Evolutionary conservation across 1,284 basidiomycete genomes (phyloP).

Genomic region (Microbotryum scabiosae): DNA sequence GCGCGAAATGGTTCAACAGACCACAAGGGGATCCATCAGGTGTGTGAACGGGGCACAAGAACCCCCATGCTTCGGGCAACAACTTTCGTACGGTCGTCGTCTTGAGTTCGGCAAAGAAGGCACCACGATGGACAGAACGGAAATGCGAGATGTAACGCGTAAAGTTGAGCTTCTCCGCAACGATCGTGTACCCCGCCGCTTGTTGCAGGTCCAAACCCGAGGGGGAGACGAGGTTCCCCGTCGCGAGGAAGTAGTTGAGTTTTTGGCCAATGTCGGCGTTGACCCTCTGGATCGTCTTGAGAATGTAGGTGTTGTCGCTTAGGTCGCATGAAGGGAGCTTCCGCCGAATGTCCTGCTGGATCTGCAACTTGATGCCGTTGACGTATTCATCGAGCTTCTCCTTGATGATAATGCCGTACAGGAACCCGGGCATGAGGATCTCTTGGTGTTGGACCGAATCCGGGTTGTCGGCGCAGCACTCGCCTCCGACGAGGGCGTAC

Average conservation of each 20-base stretch:
- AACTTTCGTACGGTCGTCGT: conserved; percentile 97
- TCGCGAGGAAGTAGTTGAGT: conserved; percentile 91
- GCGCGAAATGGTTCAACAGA: conserved; percentile 91
- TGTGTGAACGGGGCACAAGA: conserved; percentile 97
- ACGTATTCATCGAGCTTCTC: conserved; percentile 90
- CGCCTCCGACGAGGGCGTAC: conserved; percentile 81
- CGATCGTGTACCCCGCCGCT: conserved; percentile 93
- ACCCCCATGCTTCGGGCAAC: conserved; percentile 97
- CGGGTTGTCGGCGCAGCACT: conserved; percentile 90
- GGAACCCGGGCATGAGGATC: conserved; percentile 82
- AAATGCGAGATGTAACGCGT: conserved; percentile 98
- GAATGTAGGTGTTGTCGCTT: conserved; percentile 74
- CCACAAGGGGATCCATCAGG: conserved; percentile 98
- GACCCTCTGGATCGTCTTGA: conserved; percentile 64
- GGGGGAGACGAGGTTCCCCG: conserved; percentile 90
- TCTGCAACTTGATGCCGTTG: conserved; percentile 62
- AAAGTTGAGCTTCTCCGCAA: conserved; percentile 99
- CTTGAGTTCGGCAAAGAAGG: conserved; percentile 98
- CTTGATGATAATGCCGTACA: conserved; percentile 98
- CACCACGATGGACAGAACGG: conserved; percentile 95
- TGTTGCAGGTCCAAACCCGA: conserved; percentile 96
- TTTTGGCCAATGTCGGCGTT: conserved; percentile 89
- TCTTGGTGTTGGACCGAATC: conserved; percentile 99
- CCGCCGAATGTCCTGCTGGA: conserved; percentile 65
- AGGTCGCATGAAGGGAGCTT: conserved; percentile 72